Conservation (phyloP, 805 yeast species). For the Tetrapisispora arboricola region DNA sequence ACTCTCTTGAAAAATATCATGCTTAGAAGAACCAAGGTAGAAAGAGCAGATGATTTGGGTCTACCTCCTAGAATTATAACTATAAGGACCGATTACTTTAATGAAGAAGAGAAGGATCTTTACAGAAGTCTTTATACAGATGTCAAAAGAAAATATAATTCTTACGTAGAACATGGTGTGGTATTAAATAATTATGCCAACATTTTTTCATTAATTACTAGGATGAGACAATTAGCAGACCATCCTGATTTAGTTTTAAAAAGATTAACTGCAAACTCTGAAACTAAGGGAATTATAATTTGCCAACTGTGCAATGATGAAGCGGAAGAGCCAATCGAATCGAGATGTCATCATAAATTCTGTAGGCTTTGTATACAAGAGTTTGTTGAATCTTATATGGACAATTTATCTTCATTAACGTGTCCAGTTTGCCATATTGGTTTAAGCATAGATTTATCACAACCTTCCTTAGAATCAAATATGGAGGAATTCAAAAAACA, state of each 20-base stretch:
- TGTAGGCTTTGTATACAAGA: conserved; percentile 90
- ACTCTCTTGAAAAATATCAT: conserved; percentile 65
- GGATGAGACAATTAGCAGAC: conserved; percentile 97
- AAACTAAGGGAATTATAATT: conserved; percentile 43
- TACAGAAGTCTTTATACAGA: conserved; percentile 83
- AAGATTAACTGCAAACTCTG: conserved; percentile 39
- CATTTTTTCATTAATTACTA: conserved; percentile 86
- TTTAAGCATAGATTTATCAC: conserved; percentile 78
- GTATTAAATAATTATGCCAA: conserved; percentile 95
- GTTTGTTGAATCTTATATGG: conserved; percentile 66
- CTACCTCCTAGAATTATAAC: conserved; percentile 93
- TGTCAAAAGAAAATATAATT: conserved; percentile 77
- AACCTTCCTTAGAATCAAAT: conserved; percentile 67
- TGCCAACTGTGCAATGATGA: conserved; percentile 96
- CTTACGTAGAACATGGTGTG: conserved; percentile 92
- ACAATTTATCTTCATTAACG: conserved; percentile 49
- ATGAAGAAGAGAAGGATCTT: conserved; percentile 89
- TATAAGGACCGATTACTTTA: conserved; percentile 76
- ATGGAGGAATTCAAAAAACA: conserved; percentile 41
- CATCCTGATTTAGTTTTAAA: conserved; percentile 93
- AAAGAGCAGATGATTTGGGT: conserved; percentile 95
- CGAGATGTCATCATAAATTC: conserved; percentile 87
- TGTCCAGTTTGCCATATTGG: conserved; percentile 98
- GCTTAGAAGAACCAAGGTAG: conserved; percentile 91
- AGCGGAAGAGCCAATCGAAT: conserved; percentile 94